Evolutionary conservation across 2,329 filamentous ascomycete genomes (phyloP).

Genomic region (Phaeosphaeria sp.): DNA sequence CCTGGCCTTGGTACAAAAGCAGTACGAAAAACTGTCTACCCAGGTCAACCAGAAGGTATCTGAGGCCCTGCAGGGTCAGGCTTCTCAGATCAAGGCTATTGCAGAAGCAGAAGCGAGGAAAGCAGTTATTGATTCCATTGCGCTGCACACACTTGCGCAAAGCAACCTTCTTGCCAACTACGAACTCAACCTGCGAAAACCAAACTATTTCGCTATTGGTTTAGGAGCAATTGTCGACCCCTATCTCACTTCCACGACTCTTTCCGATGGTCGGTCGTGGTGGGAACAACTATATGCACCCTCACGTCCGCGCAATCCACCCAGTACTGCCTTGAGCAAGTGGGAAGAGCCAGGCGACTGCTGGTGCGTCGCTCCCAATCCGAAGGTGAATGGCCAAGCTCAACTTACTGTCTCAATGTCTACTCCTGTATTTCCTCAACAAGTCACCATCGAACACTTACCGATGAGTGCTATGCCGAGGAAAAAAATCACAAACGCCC

Average conservation of each 20-base stretch:
- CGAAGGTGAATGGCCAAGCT: conserved; percentile 61
- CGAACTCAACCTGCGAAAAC: conserved; percentile 43
- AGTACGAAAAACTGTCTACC: conserved; percentile 25
- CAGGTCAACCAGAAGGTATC: conserved; percentile 34
- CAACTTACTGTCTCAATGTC: conserved; percentile 65
- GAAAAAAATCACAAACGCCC: conserved; percentile 50
- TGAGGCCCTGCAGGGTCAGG: conserved; percentile 22
- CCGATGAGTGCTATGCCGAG: conserved; percentile 45
- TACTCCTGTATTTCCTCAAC: conserved; percentile 45
- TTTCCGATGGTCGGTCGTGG: conserved; percentile 17
- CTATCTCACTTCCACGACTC: conserved; percentile 63
- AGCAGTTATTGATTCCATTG: conserved; percentile 40
- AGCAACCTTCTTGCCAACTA: conserved; percentile 41
- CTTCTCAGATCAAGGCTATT: conserved; percentile 21
- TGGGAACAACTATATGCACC: conserved; percentile 11
- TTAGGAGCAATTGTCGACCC: conserved; percentile 71
- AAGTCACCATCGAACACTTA: conserved; percentile 56
- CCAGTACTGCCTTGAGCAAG: conserved; percentile 64
- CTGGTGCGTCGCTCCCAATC: conserved; percentile 72
- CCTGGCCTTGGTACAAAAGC: conserved; percentile 41
- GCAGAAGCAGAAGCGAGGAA: conserved; percentile 34
- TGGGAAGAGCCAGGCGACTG: conserved; percentile 87
- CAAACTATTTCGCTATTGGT: conserved; percentile 76
- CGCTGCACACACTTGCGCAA: conserved; percentile 38
- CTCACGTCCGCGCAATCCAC: conserved; percentile 44